Percentiles rank a stretch among this genome's conserved stretches.
Conservation (phyloP, 2,329 filamentous ascomycete species). For the Cladosporium austrohemisphaericum region DNA sequence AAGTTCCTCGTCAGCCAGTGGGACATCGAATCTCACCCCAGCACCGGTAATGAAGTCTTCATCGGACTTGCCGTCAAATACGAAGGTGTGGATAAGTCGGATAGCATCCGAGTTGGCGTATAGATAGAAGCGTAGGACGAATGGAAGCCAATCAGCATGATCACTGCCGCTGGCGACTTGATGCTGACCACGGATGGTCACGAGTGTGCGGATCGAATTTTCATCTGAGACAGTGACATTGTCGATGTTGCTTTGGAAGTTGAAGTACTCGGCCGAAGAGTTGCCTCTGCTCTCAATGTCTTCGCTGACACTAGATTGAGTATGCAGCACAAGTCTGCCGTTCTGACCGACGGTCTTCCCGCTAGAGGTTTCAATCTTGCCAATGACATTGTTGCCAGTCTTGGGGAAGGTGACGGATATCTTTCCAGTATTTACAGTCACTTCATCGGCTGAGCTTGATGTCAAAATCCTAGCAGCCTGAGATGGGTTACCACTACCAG, state of each 20-base stretch:
- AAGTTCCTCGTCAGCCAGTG: slow-evolving; percentile 49
- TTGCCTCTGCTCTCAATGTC: slow-evolving; percentile 37
- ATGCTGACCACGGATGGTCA: slow-evolving; percentile 45
- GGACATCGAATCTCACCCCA: slow-evolving; percentile 55
- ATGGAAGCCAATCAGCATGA: slow-evolving; percentile 52
- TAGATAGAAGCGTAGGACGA: slow-evolving; percentile 55
- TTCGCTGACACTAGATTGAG: slow-evolving; percentile 47
- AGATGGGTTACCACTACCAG: slow-evolving; percentile 14
- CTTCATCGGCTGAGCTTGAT: slow-evolving; percentile 23
- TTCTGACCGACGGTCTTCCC: slow-evolving; percentile 42
- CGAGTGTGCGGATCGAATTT: slow-evolving; percentile 43
- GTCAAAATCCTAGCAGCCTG: slow-evolving; percentile 27
- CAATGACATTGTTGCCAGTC: slow-evolving; percentile 31
- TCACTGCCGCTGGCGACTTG: slow-evolving; percentile 29
- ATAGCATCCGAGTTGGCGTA: slow-evolving; percentile 56
- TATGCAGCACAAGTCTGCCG: slow-evolving; percentile 48
- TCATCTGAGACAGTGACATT: slow-evolving; percentile 48
- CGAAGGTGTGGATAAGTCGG: slow-evolving; percentile 53
- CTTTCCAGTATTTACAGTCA: slow-evolving; percentile 34
- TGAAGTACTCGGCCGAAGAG: slow-evolving; percentile 38
- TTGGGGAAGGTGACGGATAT: slow-evolving; percentile 34
- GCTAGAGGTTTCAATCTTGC: slow-evolving; percentile 27
- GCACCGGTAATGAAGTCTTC: slow-evolving; percentile 53
- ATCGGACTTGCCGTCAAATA: slow-evolving; percentile 50
- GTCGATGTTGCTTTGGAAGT: slow-evolving; percentile 51